Evolutionary conservation across 768 basidiomycete species (phyloP), one percentile per base, ranked within the genome.

Genomic region (Lentinula edodes): DNA sequence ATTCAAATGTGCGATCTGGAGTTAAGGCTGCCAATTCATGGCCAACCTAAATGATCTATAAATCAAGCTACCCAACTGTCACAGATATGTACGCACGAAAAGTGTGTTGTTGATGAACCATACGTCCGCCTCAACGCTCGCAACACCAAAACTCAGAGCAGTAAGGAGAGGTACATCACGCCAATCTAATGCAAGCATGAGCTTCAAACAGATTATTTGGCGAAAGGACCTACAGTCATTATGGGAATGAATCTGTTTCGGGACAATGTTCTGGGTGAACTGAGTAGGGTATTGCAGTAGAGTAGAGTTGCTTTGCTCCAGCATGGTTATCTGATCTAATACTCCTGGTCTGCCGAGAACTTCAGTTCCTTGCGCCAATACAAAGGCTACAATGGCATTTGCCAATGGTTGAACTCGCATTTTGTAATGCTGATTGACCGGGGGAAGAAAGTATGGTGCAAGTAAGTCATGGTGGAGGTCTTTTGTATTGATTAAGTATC

Each of bases 71-170:
- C 6, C 50, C 20, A 46, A 16, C 45, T 46, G 45, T 20, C 28
- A 51, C 7, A 28, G 51, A n/a, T 9, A n/a, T 41, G 8, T n/a
- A 72, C 75, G 60, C 61, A 79, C 80, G 58, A 74, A 74, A 13
- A 83, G 72, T 10, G 76, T 75, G n/a, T 73, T 76, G 58, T 78
- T 72, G 20, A 80, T 64, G 7, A 78, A 69, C 76, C 75, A 82
- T 16, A 84, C 80, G 66, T 84, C 82, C 3, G 83, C 83, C 66
- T 84, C 82, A 10, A 83, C 80, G 64, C 81, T 83, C 15, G 72
- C 69, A 13, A 82, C 80, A 0, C 81, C 81, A 23, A 77, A 69
- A 65, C 80, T 82, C 4, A 83, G 63, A 8, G 81, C 81, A 5
- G 76, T 75, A 9, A 82, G 69, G 20, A 83, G 69, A 5, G 82